These are phyloP conservation scores for Mycothermus thermophilus DNA, from an alignment of 495 filamentous ascomycete genomes.

Conservation along the genomic window DNA sequence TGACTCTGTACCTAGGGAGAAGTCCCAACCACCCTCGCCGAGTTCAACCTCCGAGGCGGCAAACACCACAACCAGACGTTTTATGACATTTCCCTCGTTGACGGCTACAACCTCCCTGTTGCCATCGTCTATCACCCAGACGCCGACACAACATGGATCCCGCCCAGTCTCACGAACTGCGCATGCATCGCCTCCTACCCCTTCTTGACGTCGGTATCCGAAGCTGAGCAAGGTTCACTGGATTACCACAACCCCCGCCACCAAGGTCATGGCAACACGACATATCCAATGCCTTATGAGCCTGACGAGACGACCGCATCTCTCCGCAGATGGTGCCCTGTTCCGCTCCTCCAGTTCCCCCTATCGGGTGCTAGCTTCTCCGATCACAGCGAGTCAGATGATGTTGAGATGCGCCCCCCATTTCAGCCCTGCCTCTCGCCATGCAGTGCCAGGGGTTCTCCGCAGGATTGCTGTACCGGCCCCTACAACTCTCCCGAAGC, in stretches of 20 bases:
- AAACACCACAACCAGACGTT: slow-evolving; percentile 48
- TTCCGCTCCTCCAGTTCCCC: slow-evolving; percentile 54
- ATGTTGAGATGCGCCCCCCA: too few relatives aligned
- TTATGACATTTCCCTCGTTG: slow-evolving; percentile 74
- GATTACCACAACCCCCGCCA: slow-evolving; percentile 13
- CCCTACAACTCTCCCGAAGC: slow-evolving; percentile 38
- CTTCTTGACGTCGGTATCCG: neutral
- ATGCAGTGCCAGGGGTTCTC: slow-evolving; percentile 45
- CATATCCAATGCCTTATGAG: slow-evolving; percentile 53
- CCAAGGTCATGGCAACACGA: slow-evolving; percentile 36
- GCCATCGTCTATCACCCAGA: slow-evolving; percentile 48
- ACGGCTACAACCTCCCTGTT: slow-evolving; percentile 70
- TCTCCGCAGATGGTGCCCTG: slow-evolving; percentile 60
- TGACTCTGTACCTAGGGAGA: slow-evolving; percentile 32
- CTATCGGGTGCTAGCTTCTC: slow-evolving; percentile 55
- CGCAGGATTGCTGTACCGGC: slow-evolving; percentile 57
- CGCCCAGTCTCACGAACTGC: slow-evolving; percentile 58
- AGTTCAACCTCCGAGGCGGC: slow-evolving; percentile 55
- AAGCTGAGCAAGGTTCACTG: too few relatives aligned
- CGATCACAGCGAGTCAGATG: too few relatives aligned
- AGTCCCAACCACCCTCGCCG: slow-evolving; percentile 55
- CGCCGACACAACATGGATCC: slow-evolving; percentile 43
- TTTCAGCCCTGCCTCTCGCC: slow-evolving; percentile 62
- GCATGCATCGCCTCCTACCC: slow-evolving; percentile 50
- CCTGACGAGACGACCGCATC: slow-evolving; percentile 28